A percentile compares a stretch with the other conserved stretches of the same genome.
Evolutionary conservation across 495 filamentous ascomycete species (phyloP).

Genomic region (Penicillium subrubescens): DNA sequence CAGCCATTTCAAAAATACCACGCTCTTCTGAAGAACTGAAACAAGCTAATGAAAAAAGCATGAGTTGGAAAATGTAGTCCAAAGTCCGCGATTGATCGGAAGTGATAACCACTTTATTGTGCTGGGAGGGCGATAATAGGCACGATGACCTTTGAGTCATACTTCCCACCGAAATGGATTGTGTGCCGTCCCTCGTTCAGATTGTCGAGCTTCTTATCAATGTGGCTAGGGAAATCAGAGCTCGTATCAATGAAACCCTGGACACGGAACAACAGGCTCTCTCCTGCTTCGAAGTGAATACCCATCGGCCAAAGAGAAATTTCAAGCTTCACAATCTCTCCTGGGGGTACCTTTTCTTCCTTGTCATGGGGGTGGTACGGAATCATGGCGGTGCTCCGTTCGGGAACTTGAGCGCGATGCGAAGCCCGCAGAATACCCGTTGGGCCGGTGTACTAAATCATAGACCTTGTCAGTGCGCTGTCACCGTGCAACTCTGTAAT

Average conservation of each 20-base stretch:
- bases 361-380: neutral
- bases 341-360: neutral
- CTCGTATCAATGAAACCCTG: neutral
- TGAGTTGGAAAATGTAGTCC: too few relatives aligned
- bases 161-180: neutral
- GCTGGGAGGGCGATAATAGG: neutral
- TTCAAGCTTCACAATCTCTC: neutral
- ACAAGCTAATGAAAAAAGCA: too few relatives aligned
- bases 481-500: neutral
- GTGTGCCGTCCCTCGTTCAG: neutral
- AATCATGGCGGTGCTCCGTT: neutral
- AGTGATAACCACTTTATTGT: neutral
- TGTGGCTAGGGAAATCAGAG: neutral
- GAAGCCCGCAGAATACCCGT: neutral
- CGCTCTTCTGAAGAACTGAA: neutral
- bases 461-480: neutral
- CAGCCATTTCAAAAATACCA: too few relatives aligned
- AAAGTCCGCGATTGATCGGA: too few relatives aligned
- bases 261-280: neutral
- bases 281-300: neutral
- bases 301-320: neutral
- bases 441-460: neutral
- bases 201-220: neutral
- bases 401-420: neutral
- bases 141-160: neutral